Percentiles rank a stretch among this genome's conserved stretches.
phyloP scores from a whole-genome alignment of 2,329 filamentous ascomycete genomes.

The Fusarium equiseti region DNA sequence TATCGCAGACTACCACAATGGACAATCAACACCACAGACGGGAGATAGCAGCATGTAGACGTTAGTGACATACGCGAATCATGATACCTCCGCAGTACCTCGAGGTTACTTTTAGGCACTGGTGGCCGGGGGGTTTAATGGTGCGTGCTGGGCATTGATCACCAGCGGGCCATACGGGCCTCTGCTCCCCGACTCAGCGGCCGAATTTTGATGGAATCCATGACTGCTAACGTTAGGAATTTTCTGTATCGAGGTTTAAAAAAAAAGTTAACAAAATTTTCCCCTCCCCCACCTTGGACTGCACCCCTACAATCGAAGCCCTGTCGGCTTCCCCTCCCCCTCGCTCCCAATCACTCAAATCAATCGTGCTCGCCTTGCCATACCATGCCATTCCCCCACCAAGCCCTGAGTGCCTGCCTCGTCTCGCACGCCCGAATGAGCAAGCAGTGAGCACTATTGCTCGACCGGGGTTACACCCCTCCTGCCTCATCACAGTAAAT shows the following conservation, averaged over 20 bases:
- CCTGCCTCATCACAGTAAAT: conserved; percentile 34
- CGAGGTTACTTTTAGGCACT: conserved; percentile 37
- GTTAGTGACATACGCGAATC: conserved; percentile 22
- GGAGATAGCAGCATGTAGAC: conserved; percentile 28
- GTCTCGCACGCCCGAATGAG: conserved; percentile 29
- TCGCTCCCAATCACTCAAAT: conserved; percentile 40
- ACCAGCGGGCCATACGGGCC: conserved; percentile 34
- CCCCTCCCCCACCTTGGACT: conserved; percentile 32
- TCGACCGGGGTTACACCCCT: conserved; percentile 38
- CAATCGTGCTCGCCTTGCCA: conserved; percentile 40
- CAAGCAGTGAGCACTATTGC: conserved; percentile 16
- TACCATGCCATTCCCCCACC: conserved; percentile 44
- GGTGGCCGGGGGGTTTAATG: conserved; percentile 19
- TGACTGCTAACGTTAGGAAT: conserved; percentile 31
- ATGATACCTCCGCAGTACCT: conserved; percentile 28
- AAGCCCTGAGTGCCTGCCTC: conserved; percentile 23
- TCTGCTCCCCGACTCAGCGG: conserved; percentile 33
- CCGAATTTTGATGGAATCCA: conserved; percentile 32
- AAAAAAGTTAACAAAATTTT: conserved; percentile 41
- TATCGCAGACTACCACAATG: conserved; percentile 25
- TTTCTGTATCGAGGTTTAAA: conserved; percentile 9
- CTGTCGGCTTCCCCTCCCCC: conserved; percentile 41
- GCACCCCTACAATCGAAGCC: conserved; percentile 30
- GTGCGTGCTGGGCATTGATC: conserved; percentile 45
- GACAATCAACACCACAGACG: conserved; percentile 14